phyloP scores from a whole-genome alignment of 1,284 basidiomycete species.

The Rhodotorula sp. region DNA sequence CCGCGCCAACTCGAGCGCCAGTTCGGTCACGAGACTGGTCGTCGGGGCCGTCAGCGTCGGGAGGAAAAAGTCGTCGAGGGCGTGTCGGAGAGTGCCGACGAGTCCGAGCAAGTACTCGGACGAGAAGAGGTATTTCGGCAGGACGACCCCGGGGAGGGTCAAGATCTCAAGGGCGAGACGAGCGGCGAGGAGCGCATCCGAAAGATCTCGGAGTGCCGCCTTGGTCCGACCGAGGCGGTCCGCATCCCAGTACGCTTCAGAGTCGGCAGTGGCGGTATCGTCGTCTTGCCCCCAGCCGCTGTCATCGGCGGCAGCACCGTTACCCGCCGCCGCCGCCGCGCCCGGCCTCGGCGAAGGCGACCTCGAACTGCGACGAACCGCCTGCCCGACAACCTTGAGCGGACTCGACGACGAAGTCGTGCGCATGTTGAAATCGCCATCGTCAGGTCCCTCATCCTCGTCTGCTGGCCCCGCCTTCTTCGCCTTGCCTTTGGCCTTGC shows the following conservation, averaged over 20 bases:
- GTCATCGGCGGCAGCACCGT: slow-evolving; percentile 26
- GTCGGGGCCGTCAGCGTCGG: slow-evolving; percentile 37
- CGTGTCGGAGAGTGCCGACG: slow-evolving; percentile 51
- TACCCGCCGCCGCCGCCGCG: slow-evolving; percentile 4
- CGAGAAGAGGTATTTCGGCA: slow-evolving; percentile 35
- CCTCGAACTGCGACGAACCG: slow-evolving; percentile 40
- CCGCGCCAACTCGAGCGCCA: slow-evolving; percentile 42
- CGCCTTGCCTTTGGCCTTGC: not conserved
- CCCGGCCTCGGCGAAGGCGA: slow-evolving; percentile 48
- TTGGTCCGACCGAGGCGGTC: slow-evolving; percentile 6
- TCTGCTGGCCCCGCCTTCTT: slow-evolving; percentile 40
- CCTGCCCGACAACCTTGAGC: not conserved
- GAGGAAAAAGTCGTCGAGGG: slow-evolving; percentile 51
- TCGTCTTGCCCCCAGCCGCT: slow-evolving; percentile 45
- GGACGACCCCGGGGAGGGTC: slow-evolving; percentile 16
- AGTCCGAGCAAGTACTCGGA: slow-evolving; percentile 61
- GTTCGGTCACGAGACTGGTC: slow-evolving; percentile 49
- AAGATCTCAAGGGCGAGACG: slow-evolving; percentile 33
- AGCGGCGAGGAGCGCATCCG: slow-evolving; percentile 30
- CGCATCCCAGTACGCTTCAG: slow-evolving; percentile 23
- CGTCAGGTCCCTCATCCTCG: slow-evolving; percentile 45
- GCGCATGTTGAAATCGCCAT: slow-evolving; percentile 3
- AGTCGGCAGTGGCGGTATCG: not conserved
- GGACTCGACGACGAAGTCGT: slow-evolving; percentile 27
- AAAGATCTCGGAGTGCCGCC: slow-evolving; percentile 9